Evolutionary conservation across 73 alveolate species (phyloP), one percentile per base, ranked within the genome.

Genomic region (Paraurostyla sp.): DNA sequence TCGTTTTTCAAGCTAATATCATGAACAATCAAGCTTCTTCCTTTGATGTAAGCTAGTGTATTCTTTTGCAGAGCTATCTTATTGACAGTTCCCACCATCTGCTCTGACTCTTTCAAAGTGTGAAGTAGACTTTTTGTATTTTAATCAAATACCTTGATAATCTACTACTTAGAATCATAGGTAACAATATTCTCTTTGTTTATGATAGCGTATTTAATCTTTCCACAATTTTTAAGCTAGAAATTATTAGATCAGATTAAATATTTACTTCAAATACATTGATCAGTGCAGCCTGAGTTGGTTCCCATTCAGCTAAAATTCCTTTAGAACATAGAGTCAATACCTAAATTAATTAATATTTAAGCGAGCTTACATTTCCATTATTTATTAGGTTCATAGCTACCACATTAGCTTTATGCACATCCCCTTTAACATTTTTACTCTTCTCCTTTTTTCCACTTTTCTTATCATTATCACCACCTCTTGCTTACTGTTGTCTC

Each of bases 271-370:
- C 87, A 73, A 16, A 73, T 15, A 73, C 42, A 45, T 73, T 50
- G 18, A 73, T 48, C 0, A 73, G 71, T 50, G 32, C 9, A 18
- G 62, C 87, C 16, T 15, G 20, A 43, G 56, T 0, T 6, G 87
- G 68, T 2, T 73, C 71, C 89, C 89, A 78, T 36, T 78, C 89
- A 32, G 89, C 89, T 40, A 78, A 3, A 32, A 78, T 54, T 3
- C 89, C 89, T 36, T 32, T 78, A 6, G 89, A 50, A 40, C 89
- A 78, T 38, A 78, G 40, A 51, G 45, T 35, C 33, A 78, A 1
- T 0, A 51, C 20, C 48, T 73, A 62, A 7, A 4, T 16, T 4
- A 36, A 62, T 32, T 62, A 62, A 46, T 18, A 46, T 15, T 46
- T 46, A 46, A 46, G 18, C 13, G 57, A 18, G 13, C 13, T 46